Conservation (phyloP, 2,329 filamentous ascomycete species). For the Xylaria sp. region DNA sequence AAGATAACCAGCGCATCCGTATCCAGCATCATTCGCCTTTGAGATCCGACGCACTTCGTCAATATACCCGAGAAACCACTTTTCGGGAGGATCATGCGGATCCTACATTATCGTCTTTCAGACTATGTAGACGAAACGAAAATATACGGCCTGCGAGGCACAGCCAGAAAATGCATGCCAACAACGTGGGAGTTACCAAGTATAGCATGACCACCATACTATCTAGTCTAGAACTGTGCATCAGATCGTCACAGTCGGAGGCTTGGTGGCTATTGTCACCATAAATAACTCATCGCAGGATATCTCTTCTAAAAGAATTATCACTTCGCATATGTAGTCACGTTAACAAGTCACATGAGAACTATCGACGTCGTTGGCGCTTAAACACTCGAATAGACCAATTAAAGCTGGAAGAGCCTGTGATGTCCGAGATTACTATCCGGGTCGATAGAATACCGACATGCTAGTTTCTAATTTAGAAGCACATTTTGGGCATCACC, state of each 20-base stretch:
- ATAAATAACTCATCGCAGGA: conserved; percentile 21
- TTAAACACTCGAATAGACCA: conserved; percentile 33
- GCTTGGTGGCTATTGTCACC: conserved; percentile 3
- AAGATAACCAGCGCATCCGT: conserved; percentile 2
- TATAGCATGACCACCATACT: background rate
- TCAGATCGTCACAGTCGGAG: conserved; percentile 21
- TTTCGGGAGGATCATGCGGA: conserved; percentile 29
- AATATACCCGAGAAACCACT: conserved; percentile 10
- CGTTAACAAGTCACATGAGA: conserved; percentile 30
- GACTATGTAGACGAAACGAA: conserved; percentile 11
- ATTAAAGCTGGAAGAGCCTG: conserved; percentile 27
- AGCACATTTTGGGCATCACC: conserved; percentile 17
- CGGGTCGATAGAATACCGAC: conserved; percentile 5
- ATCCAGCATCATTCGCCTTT: background rate
- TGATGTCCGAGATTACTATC: conserved; percentile 15
- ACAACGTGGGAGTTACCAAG: conserved; percentile 27
- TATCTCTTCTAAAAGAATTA: conserved; percentile 9
- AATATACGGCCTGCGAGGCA: conserved; percentile 8
- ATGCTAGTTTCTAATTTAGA: conserved; percentile 19
- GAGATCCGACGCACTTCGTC: background rate
- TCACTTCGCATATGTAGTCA: conserved; percentile 33
- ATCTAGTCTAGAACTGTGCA: background rate
- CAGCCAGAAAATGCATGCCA: conserved; percentile 16
- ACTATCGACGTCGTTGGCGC: conserved; percentile 35
- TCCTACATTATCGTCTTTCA: conserved; percentile 17